Evolutionary conservation across 768 basidiomycete species (phyloP).

Genomic region (Strobilomyces dryophilus): DNA sequence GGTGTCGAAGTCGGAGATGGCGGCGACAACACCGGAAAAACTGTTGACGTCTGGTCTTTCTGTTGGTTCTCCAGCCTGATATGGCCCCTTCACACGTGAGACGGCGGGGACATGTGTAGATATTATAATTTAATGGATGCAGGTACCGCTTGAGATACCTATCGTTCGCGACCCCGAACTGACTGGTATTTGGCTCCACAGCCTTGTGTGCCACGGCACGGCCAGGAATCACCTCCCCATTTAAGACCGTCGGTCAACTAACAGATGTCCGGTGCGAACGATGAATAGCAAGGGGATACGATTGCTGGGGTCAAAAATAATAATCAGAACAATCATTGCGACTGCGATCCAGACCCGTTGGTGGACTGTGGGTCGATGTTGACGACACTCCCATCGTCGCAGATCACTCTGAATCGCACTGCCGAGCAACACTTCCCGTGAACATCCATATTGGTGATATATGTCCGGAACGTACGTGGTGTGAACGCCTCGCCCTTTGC

Average conservation of each 20-base stretch:
- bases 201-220: not conserved
- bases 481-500: constrained; percentile 68
- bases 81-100: too few relatives aligned
- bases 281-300: not conserved
- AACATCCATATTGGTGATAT: too few relatives aligned
- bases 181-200: constrained; percentile 2
- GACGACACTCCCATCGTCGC: constrained; percentile 53
- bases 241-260: not conserved
- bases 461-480: constrained; percentile 52
- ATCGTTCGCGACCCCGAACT: too few relatives aligned
- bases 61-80: too few relatives aligned
- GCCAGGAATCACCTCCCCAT: too few relatives aligned
- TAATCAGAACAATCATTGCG: not conserved
- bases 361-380: constrained; percentile 22
- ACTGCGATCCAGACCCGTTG: not conserved
- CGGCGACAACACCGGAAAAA: too few relatives aligned
- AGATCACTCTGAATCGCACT: constrained; percentile 69
- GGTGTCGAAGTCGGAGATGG: too few relatives aligned
- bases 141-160: too few relatives aligned
- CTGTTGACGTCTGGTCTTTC: too few relatives aligned
- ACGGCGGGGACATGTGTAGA: too few relatives aligned
- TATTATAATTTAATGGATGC: too few relatives aligned
- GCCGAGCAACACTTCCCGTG: not conserved
- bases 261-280: not conserved
- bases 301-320: not conserved